Conservation (phyloP, 306 rosid species). For the Trichosanthes cucumerina region DNA sequence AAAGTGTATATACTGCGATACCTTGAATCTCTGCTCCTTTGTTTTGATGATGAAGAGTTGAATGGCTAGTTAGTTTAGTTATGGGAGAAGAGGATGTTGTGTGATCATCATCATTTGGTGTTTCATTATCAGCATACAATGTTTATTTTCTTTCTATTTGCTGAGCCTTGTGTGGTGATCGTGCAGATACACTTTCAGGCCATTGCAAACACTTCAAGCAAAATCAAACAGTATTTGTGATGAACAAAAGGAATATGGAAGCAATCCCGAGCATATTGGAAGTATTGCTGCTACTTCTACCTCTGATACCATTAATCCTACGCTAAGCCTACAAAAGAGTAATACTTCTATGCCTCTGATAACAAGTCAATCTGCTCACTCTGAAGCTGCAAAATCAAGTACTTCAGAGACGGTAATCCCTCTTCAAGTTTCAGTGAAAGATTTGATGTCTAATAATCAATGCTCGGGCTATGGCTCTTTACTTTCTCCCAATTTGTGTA, state of each 20-base stretch:
- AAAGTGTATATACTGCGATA: neutral
- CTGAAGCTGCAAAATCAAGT: conserved; percentile 40
- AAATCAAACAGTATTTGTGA: conserved; percentile 20
- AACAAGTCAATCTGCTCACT: conserved; percentile 51
- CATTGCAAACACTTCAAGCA: conserved; percentile 32
- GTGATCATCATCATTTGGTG: neutral
- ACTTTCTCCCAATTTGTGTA: conserved; percentile 36
- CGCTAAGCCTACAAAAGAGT: conserved; percentile 39
- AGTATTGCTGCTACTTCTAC: conserved; percentile 22
- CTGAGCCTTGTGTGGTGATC: conserved; percentile 16
- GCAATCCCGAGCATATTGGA: conserved; percentile 27
- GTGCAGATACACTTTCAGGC: conserved; percentile 68
- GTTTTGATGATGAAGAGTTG: neutral
- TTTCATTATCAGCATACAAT: neutral
- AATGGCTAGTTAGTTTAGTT: neutral
- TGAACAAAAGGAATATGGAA: conserved; percentile 38
- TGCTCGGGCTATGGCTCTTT: conserved; percentile 39
- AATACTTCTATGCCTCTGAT: conserved; percentile 34
- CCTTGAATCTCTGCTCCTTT: neutral
- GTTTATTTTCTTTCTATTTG: conserved; percentile 2
- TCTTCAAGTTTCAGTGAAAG: conserved; percentile 54
- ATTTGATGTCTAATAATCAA: conserved; percentile 38
- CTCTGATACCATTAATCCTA: conserved; percentile 30
- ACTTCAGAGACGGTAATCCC: conserved; percentile 38
- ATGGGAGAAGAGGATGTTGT: neutral